Evolutionary conservation across 2,329 filamentous ascomycete species (phyloP).

Genomic region (Cadophora luteo-olivacea): DNA sequence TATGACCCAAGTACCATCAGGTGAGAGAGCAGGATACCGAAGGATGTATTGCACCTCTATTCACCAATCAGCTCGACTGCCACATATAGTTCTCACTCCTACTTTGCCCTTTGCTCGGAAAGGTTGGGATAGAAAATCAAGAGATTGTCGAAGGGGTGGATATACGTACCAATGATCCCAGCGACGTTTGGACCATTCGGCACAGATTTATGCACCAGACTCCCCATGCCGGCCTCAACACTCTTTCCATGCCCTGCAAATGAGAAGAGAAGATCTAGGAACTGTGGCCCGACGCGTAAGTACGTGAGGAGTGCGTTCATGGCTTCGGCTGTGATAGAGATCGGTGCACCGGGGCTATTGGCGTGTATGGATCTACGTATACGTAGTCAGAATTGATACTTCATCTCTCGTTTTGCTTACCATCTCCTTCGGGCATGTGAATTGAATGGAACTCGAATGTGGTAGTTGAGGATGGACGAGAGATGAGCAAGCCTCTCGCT

Average conservation of each 20-base stretch:
- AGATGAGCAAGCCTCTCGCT: too few relatives aligned
- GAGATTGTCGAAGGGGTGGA: background rate
- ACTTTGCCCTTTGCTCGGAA: too few relatives aligned
- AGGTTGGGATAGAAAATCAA: too few relatives aligned
- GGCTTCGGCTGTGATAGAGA: background rate
- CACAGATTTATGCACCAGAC: background rate
- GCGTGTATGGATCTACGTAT: background rate
- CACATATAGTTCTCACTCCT: too few relatives aligned
- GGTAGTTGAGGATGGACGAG: too few relatives aligned
- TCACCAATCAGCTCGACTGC: too few relatives aligned
- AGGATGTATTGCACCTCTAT: background rate
- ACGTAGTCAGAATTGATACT: background rate
- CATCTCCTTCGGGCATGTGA: too few relatives aligned
- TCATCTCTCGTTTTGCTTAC: too few relatives aligned
- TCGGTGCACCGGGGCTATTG: background rate
- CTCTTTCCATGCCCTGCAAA: background rate
- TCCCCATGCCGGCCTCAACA: background rate
- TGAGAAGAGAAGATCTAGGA: background rate
- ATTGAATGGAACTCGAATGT: too few relatives aligned
- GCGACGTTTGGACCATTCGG: background rate
- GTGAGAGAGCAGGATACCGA: background rate
- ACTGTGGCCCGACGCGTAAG: background rate
- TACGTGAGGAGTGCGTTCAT: background rate
- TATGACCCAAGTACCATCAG: background rate
- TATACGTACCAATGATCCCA: background rate